Evolutionary conservation across 305 asterid species (phyloP).

Genomic region (Fraxinus sp.): DNA sequence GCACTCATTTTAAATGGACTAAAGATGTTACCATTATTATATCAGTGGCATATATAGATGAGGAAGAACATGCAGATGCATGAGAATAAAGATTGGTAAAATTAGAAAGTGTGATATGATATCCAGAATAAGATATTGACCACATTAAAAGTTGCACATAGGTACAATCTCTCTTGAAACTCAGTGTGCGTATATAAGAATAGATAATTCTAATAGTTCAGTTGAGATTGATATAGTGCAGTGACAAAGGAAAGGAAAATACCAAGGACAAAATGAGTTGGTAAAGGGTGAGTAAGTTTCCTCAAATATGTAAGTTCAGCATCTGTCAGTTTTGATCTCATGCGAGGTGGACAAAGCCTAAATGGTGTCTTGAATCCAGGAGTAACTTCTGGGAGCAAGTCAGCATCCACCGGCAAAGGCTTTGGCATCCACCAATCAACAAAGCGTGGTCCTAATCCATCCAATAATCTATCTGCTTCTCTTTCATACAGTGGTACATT

Average conservation of each 20-base stretch:
- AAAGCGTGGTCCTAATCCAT: slow-evolving; percentile 90
- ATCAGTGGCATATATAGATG: background rate
- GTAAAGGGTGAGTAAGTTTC: slow-evolving; percentile 75
- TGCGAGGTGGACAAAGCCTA: slow-evolving; percentile 69
- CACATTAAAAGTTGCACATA: background rate
- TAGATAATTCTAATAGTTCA: background rate
- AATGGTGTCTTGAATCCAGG: slow-evolving; percentile 71
- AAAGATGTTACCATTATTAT: background rate
- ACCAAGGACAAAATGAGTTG: slow-evolving; percentile 97
- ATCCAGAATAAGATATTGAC: background rate
- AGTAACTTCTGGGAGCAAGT: slow-evolving; percentile 77
- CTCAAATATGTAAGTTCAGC: slow-evolving; percentile 83
- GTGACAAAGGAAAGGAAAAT: slow-evolving; percentile 21
- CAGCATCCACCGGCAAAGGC: slow-evolving; percentile 95
- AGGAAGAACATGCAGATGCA: slow-evolving; percentile 1
- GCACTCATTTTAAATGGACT: background rate
- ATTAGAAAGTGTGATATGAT: background rate
- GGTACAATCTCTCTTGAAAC: background rate
- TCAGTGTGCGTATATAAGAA: background rate
- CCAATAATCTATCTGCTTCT: slow-evolving; percentile 85
- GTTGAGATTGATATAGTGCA: slow-evolving; percentile 1
- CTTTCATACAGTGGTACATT: slow-evolving; percentile 65
- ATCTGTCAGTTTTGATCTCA: slow-evolving; percentile 68
- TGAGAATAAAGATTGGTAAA: background rate
- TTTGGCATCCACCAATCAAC: slow-evolving; percentile 93